Evolutionary conservation across 805 yeast genomes (phyloP), one percentile per base, ranked within the genome.

Genomic region (Pichia californica): DNA sequence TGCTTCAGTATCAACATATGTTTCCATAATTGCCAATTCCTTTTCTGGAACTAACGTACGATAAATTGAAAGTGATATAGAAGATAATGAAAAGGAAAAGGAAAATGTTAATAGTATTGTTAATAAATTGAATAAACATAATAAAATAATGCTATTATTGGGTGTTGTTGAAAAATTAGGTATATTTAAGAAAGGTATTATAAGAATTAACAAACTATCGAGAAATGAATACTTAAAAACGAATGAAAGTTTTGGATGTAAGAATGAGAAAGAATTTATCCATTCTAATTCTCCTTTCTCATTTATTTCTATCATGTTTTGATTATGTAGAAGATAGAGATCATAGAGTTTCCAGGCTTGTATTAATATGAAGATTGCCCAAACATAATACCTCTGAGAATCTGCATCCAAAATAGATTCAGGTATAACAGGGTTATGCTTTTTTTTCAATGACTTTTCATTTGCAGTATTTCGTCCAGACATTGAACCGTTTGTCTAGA

Each of bases 261-360:
- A 56, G 55, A 71, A 64, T 5, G 63, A 62, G 1, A 66, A 43
- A 1, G 64, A 46, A 13, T 67, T 40, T 3, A 27, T 23, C 31
- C 41, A 31, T 13, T 14, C 16, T 4, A n/a, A 4, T 10, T 27
- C 10, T 19, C 29, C 15, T 14, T 11, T 31, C 15, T n/a, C n/a
- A 8, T 13, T 5, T 5, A 23, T 6, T 3, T 35, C 43, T 1
- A 31, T 21, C 10, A 16, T 32, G 1, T 37, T 32, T 15, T 69
- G 73, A 21, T 75, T 69, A 52, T 80, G 79, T 45, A 85, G 63
- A 19, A 78, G 59, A 28, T 81, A 63, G 33, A 85, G 62, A 57
- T 87, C 95, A 52, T 83, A 85, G 1, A 86, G 44, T 58, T 93
- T 91, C 76, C 84, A 84, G n/a, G 86, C 76, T 61, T 89, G 97